Evolutionary conservation across 2,329 filamentous ascomycete genomes (phyloP), one percentile per base, ranked within the genome.

Genomic region (Capronia americana): DNA sequence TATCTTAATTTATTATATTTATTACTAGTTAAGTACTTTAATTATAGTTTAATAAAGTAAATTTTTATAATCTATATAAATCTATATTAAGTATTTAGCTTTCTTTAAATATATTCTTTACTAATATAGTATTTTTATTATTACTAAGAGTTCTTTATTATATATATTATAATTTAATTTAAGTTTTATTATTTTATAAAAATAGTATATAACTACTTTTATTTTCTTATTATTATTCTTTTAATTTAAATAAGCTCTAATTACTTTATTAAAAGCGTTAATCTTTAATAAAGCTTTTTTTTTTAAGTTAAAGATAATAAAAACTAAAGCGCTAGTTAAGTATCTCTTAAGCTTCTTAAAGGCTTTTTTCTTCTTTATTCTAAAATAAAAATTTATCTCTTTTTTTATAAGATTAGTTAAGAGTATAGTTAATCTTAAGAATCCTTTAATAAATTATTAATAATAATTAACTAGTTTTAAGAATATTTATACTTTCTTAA

Each of bases 21-120:
- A 61, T 32, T n/a, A n/a, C n/a, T n/a, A 65, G 48, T 28, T 53
- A 57, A 12, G 54, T 62, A 17, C 17, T 20, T 53, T 53, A 3
- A 14, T 53, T 1, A 10, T 53, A 4, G 51, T 72, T 54, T 63
- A 72, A 53, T 71, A 65, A 24, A 58, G 20, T 55, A 72, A 41
- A 24, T 67, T 72, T 26, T 66, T 67, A 63, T 70, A 64, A 46
- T 72, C 41, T 14, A 20, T 58, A 26, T 66, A 69, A 10, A 73
- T 48, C 32, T 71, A 59, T 12, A 73, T 20, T 7, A 23, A 8
- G 24, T 26, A 26, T 26, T 26, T 46, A 46, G 7, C 7, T 3
- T 7, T 3, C 6, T 46, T 14, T 2, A 46, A 7, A 46, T n/a
- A n/a, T 46, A 46, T 46, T 7, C 6, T 2, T 6, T n/a, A 12